A percentile compares a stretch with the other conserved stretches of the same genome.
Conservation (phyloP, 768 basidiomycete genomes). For the Kockovaella imperatae region DNA sequence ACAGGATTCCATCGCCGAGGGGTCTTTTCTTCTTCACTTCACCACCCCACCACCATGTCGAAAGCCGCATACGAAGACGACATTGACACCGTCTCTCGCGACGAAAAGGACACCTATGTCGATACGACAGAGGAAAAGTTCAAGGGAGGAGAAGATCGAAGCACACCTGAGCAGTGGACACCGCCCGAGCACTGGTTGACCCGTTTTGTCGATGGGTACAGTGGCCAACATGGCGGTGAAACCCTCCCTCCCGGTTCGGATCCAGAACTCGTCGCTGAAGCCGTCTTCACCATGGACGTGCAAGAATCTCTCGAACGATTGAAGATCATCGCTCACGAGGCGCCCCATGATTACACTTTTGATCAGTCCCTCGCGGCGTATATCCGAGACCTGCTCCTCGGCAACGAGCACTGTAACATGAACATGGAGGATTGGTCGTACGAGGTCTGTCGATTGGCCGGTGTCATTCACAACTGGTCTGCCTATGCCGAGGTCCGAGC, state of each 20-base stretch:
- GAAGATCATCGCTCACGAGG: not conserved
- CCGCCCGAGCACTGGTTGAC: not conserved
- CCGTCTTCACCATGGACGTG: not conserved
- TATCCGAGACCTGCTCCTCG: not conserved
- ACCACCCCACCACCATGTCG: too few relatives aligned
- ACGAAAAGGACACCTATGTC: not conserved
- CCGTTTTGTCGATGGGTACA: not conserved
- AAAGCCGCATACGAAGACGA: too few relatives aligned
- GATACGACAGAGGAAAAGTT: not conserved
- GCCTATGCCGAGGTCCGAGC: not conserved
- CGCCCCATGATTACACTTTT: not conserved
- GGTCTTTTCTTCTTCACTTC: too few relatives aligned
- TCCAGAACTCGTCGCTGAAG: not conserved
- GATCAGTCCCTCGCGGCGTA: not conserved
- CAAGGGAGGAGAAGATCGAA: too few relatives aligned
- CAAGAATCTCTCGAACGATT: not conserved
- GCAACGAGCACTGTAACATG: not conserved
- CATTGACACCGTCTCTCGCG: too few relatives aligned
- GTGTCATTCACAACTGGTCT: not conserved
- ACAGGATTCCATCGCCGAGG: too few relatives aligned
- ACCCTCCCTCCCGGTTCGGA: conserved; percentile 1
- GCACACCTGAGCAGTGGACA: not conserved
- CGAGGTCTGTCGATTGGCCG: not conserved
- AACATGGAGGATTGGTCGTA: not conserved
- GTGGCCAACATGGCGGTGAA: not conserved